Conservation (phyloP, 805 yeast species). For the Starmera pachycereana region DNA sequence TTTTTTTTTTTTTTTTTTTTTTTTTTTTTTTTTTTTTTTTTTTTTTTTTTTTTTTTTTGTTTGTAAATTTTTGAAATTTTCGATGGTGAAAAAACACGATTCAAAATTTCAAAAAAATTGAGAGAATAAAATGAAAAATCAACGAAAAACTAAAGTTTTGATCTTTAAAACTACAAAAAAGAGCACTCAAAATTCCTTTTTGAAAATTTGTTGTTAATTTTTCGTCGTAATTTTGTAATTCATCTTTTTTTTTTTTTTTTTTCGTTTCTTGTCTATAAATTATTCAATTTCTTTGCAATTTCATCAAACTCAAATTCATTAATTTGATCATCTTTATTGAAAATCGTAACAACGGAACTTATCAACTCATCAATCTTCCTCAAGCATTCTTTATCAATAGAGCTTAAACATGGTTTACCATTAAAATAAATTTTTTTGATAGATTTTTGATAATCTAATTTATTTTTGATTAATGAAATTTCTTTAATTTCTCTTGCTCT, state of each 20-base stretch:
- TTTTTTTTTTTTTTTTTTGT: too few species aligned
- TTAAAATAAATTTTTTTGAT: constrained; percentile 7
- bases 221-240: neutral
- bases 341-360: constrained; percentile 1
- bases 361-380: constrained; percentile 6
- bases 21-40: too few species aligned
- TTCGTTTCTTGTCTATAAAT: neutral
- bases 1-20: too few species aligned
- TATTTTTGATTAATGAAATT: constrained; percentile 17
- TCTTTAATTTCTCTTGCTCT: constrained; percentile 28
- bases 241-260: neutral
- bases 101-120: too few species aligned
- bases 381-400: constrained; percentile 4
- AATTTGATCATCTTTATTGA: neutral
- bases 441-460: constrained; percentile 1
- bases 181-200: constrained; percentile 9
- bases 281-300: neutral
- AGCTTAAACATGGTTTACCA: constrained; percentile 2
- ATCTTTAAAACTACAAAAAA: too few species aligned
- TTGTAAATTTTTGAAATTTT: too few species aligned
- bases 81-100: too few species aligned
- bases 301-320: neutral
- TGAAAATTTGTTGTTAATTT: neutral
- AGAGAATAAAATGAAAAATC: too few species aligned
- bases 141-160: too few species aligned